Base-by-base conservation (phyloP, 2,329 filamentous ascomycete species). In the Neofusicoccum ribis region DNA sequence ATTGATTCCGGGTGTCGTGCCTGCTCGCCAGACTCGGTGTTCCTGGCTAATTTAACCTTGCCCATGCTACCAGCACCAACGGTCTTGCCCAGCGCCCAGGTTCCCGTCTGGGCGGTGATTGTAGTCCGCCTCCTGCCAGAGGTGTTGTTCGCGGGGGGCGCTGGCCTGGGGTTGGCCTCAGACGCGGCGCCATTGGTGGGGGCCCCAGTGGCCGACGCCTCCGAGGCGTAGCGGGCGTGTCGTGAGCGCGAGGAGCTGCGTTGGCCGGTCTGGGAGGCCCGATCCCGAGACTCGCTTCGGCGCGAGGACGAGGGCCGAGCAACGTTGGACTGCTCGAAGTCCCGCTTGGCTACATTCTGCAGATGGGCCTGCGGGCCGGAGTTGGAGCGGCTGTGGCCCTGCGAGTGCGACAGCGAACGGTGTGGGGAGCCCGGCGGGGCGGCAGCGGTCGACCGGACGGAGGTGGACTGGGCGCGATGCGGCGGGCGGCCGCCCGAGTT, bases 61-160 rank as follows among this genome's bases (percentile, higher is more conserved):
- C 95, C 95, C 95, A 99, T 99, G 78, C 94, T 98, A 59, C 95
- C 95, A 62, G 93, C 93, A 67, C 95, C 95, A 72, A 99, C 95
- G 3, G 95, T 98, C 83, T 98, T 98, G 66, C 94, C 94, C 61
- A 99, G 83, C 64, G 93, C 88, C 93, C 94, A 99, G 82, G 93
- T 92, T 65, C 95, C 95, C 12, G 93, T 79, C 67, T 65, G 93
- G 3, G 93, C 93, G 60, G 91, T 91, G 75, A 99, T 96, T 46
- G 91, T 94, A 12, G 94, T 97, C 72, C 88, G 81, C 70, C 87
- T 81, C 63, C 83, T 56, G 51, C 64, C 59, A 61, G 46, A 64
- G 31, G 50, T 65, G 60, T 66, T 64, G 39, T 51, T 63, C 17
- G 41, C 41, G 15, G 65, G 14, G 12, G 58, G 50, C 17, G 52